Evolutionary conservation across 306 rosid species (phyloP).

Genomic region (Prunus kanzakura): DNA sequence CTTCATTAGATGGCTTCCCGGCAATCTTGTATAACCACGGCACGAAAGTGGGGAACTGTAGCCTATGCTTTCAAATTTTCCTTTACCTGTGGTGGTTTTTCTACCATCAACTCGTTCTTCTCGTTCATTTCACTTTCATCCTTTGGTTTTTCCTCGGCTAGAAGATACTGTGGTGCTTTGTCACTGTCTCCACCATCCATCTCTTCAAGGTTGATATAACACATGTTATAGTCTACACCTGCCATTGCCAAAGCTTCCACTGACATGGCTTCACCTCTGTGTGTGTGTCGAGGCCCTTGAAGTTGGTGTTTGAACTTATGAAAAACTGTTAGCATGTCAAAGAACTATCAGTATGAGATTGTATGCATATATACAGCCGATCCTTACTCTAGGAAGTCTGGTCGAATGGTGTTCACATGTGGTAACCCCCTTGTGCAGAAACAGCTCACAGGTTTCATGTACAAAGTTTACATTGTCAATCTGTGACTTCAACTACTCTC

Average conservation of each 20-base stretch:
- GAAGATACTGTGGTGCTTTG: slow-evolving; percentile 25
- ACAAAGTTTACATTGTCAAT: background rate
- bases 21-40: background rate
- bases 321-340: background rate
- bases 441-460: slow-evolving; percentile 10
- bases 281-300: background rate
- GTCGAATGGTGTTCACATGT: background rate
- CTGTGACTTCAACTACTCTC: background rate
- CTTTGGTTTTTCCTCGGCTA: background rate
- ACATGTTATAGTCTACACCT: slow-evolving; percentile 21
- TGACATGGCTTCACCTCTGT: slow-evolving; percentile 19
- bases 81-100: background rate
- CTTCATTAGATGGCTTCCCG: background rate
- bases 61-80: background rate
- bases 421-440: slow-evolving; percentile 8
- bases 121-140: slow-evolving; percentile 10
- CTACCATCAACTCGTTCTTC: slow-evolving; percentile 16
- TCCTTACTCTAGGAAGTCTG: background rate
- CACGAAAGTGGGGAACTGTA: background rate
- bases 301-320: slow-evolving; percentile 1
- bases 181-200: slow-evolving; percentile 6
- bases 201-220: slow-evolving; percentile 19
- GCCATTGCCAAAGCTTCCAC: slow-evolving; percentile 51
- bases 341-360: background rate
- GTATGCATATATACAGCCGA: background rate